Conservation (phyloP, 202 grass and related monocot genomes). For the Zizania palustris region DNA sequence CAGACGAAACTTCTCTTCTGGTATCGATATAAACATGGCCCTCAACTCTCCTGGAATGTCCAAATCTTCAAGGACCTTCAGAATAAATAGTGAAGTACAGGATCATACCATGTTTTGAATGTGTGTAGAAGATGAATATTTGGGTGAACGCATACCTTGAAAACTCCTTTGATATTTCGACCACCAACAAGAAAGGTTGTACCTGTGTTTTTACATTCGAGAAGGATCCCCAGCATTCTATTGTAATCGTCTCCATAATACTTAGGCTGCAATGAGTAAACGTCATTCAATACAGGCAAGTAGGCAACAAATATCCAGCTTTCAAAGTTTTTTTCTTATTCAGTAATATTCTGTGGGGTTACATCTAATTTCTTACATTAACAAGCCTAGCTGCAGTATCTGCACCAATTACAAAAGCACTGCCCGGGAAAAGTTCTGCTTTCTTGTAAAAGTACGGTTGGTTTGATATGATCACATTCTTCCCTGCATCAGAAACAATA, state of each 20-base stretch:
- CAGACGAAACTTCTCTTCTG: conserved; percentile 71
- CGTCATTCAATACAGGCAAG: conserved; percentile 35
- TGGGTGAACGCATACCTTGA: conserved; percentile 66
- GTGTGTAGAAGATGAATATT: conserved; percentile 11
- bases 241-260: conserved; percentile 83
- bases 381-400: conserved; percentile 93
- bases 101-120: conserved; percentile 28
- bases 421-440: conserved; percentile 85
- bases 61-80: conserved; percentile 76
- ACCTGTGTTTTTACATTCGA: conserved; percentile 83
- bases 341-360: conserved; percentile 1
- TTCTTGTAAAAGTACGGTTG: conserved; percentile 98
- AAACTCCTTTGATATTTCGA: conserved; percentile 77
- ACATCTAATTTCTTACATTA: conserved; percentile 65
- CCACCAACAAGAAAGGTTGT: conserved; percentile 88
- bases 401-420: conserved; percentile 87
- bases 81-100: conserved; percentile 10
- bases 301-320: conserved; percentile 11
- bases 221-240: conserved; percentile 86
- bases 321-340: neutral
- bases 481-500: conserved; percentile 62
- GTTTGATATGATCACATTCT: conserved; percentile 91
- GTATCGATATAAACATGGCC: conserved; percentile 81
- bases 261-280: conserved; percentile 63
- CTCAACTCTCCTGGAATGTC: conserved; percentile 77